phyloP scores from a whole-genome alignment of 306 rosid species.

The Glycyrrhiza uralensis region DNA sequence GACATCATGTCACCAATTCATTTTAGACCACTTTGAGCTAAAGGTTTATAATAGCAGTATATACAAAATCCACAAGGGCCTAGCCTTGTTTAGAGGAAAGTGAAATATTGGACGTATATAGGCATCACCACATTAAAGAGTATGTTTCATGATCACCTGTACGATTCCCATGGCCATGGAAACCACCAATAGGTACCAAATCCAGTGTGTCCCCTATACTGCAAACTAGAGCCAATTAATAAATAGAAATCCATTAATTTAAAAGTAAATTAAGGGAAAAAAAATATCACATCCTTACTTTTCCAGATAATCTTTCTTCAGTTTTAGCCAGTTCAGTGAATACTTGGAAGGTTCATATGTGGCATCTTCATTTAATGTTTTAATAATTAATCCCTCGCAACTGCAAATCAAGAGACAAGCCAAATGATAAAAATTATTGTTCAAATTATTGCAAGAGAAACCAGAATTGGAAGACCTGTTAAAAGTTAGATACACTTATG shows the following conservation, averaged over 20 bases:
- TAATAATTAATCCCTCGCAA: constrained; percentile 87
- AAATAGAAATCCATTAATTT: constrained; percentile 18
- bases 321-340: constrained; percentile 87
- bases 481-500: neutral
- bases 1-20: constrained; percentile 26
- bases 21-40: constrained; percentile 20
- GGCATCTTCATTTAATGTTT: constrained; percentile 78
- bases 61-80: constrained; percentile 8
- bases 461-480: neutral
- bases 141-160: constrained; percentile 55
- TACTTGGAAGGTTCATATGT: constrained; percentile 92
- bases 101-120: neutral
- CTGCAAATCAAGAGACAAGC: constrained; percentile 45
- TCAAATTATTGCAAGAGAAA: neutral
- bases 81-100: neutral
- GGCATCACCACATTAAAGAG: constrained; percentile 11
- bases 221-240: constrained; percentile 34
- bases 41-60: constrained; percentile 17
- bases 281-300: constrained; percentile 40
- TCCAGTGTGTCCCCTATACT: constrained; percentile 94
- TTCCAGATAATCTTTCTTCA: constrained; percentile 90
- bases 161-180: constrained; percentile 93
- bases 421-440: neutral
- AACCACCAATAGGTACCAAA: constrained; percentile 97
- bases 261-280: neutral